Base-by-base conservation (phyloP, 495 filamentous ascomycete genomes). In the Viridothelium virens region DNA sequence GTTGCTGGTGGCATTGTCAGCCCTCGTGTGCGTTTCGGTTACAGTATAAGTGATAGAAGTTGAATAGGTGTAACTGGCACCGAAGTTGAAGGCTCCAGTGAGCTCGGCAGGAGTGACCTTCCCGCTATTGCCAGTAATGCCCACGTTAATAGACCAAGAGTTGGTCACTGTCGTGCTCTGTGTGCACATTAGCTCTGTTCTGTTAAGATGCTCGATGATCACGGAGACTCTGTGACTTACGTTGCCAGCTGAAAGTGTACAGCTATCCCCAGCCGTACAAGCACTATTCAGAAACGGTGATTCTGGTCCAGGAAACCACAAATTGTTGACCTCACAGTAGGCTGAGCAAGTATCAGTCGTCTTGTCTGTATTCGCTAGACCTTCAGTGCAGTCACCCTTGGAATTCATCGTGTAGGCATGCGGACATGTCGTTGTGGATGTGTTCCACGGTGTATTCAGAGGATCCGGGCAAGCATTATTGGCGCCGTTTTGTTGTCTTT, bases 111-210 rank as follows among this genome's bases (percentile, higher is more conserved):
- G 11, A 6, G 53, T 59, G 18, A 59, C 53, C 31, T 59, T 59
- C 3, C 53, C 53, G 31, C 53, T 36, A 14, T 33, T 59, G 5
- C 25, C 31, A 31, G 53, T 59, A 10, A 59, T 34, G 31, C 53
- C 31, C 18, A 59, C 10, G 18, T 59, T 59, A 31, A 59, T 59
- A 36, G 53, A 59, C 53, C 31, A 59, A 7, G 31, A 11, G 31
- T 59, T 59, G 5, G 53, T 59, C 25, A 59, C 53, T 59, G 53
- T 59, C 25, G 53, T 59, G 53, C 53, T 59, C 53, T 59, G 53
- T 7, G 31, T 33, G 36, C 31, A 7, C 36, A 14, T 59, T 10
- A 59, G 53, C 18, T 34, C 31, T 18, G 31, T 9, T 59, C 3
- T 7, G 36, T 36, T 25, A 25, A 59, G n/a, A 11, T 7, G 14